Percentiles rank a stretch among this genome's conserved stretches.
Evolutionary conservation across 352 stramenopile species (phyloP).

Genomic region (Pythium aristosporum): DNA sequence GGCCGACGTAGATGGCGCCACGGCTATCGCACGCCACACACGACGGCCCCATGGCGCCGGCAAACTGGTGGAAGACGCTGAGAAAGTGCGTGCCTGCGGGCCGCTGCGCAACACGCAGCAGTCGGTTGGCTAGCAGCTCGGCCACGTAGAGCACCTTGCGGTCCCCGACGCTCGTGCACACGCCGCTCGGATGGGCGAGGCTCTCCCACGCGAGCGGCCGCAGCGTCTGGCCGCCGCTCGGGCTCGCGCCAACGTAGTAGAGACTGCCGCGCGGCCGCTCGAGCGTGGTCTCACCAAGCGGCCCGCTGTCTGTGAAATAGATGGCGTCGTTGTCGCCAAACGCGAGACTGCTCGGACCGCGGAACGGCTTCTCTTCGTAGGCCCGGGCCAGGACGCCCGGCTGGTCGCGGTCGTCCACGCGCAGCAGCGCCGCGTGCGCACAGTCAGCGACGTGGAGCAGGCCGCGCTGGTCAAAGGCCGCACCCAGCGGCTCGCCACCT

Average conservation of each 20-base stretch:
- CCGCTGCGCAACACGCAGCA: conserved; percentile 66
- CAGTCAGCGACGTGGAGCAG: conserved; percentile 72
- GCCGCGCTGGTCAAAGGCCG: conserved; percentile 58
- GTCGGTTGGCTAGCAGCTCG: conserved; percentile 81
- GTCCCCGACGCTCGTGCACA: conserved; percentile 38
- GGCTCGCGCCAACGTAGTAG: conserved; percentile 66
- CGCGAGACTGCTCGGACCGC: conserved; percentile 63
- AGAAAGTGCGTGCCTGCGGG: conserved; percentile 68
- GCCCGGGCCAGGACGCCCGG: conserved; percentile 75
- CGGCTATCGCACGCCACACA: conserved; percentile 62
- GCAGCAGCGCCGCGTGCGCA: conserved; percentile 68
- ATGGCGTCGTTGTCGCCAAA: conserved; percentile 58
- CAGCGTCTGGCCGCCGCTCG: conserved; percentile 70
- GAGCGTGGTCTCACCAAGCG: conserved; percentile 84
- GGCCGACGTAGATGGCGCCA: conserved; percentile 73
- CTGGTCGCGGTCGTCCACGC: conserved; percentile 57
- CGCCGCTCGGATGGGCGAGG: conserved; percentile 79
- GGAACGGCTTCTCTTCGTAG: conserved; percentile 82
- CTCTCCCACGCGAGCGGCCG: conserved; percentile 67
- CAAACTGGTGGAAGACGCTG: conserved; percentile 85
- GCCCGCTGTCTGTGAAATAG: conserved; percentile 86
- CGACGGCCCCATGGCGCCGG: conserved; percentile 74
- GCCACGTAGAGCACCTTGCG: conserved; percentile 59
- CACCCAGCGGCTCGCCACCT: conserved; percentile 64
- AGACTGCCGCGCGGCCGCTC: conserved; percentile 74